Conservation (phyloP, 2,329 filamentous ascomycete species). For the Claviceps cyperi region DNA sequence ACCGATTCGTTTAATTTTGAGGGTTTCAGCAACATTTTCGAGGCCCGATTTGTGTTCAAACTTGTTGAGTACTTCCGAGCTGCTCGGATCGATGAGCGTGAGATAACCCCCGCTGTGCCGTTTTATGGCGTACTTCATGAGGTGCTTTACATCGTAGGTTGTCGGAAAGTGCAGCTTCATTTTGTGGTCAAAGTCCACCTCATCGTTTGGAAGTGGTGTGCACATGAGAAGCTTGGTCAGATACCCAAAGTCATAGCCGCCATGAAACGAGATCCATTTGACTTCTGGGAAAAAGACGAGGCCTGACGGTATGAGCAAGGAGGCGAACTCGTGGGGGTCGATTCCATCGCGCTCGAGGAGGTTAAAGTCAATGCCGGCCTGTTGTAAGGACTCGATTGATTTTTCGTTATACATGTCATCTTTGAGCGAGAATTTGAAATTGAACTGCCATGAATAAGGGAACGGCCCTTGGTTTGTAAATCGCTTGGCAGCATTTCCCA, state of each 20-base stretch:
- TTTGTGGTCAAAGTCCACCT: slow-evolving; percentile 74
- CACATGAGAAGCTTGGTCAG: slow-evolving; percentile 86
- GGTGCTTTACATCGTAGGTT: slow-evolving; percentile 90
- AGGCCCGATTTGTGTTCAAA: slow-evolving; percentile 84
- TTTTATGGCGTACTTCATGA: slow-evolving; percentile 78
- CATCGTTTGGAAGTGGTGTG: slow-evolving; percentile 71
- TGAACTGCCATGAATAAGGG: slow-evolving; percentile 96
- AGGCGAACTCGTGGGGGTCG: slow-evolving; percentile 75
- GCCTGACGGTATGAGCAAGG: slow-evolving; percentile 80
- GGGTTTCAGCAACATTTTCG: slow-evolving; percentile 83
- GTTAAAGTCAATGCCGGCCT: slow-evolving; percentile 84
- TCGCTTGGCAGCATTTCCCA: slow-evolving; percentile 23
- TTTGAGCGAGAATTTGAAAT: slow-evolving; percentile 90
- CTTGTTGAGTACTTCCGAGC: slow-evolving; percentile 62
- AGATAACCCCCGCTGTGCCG: slow-evolving; percentile 49
- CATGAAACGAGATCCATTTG: slow-evolving; percentile 95
- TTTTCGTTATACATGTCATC: slow-evolving; percentile 97
- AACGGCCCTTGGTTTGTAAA: slow-evolving; percentile 36
- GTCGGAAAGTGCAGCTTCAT: slow-evolving; percentile 89
- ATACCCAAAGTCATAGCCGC: slow-evolving; percentile 96
- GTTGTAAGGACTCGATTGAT: slow-evolving; percentile 80
- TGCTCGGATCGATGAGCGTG: slow-evolving; percentile 48
- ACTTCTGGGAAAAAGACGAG: slow-evolving; percentile 78
- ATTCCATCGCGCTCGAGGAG: slow-evolving; percentile 79
- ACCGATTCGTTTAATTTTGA: slow-evolving; percentile 80